Base-by-base conservation (phyloP, 2,329 filamentous ascomycete species). In the Thielaviopsis musarum region DNA sequence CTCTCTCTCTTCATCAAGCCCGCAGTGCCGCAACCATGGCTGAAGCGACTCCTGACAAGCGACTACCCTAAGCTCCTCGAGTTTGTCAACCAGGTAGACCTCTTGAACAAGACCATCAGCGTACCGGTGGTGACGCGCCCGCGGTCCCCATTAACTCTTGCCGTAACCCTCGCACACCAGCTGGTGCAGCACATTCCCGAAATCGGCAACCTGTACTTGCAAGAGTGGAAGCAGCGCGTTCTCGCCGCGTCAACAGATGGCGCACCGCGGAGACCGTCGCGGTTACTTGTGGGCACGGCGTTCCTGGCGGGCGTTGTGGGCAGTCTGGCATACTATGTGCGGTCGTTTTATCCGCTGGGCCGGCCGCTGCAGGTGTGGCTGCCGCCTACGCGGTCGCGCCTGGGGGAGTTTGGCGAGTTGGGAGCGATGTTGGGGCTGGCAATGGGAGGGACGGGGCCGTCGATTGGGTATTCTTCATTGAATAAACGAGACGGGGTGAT, bases 1-100 rank as follows among this genome's bases (percentile, higher is more conserved):
- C 73, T 97, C 41, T 78, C 82, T 1, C 72, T 96, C 56, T 86
- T 93, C 74, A 74, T 85, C 22, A 71, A 74, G 58, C 70, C 71
- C 7, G 66, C 70, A 13, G 74, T 77, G 3, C 76, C 76, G 2
- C 71, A 71, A 57, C 71, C 75, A 57, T 76, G 74, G 66, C 66
- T 78, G 1, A 65, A 64, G 6, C 64, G 60, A 2, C 65, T 65
- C 45, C 63, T 72, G 45, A 62, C 59, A 21, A 63, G 63, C 54
- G 66, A 67, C 13, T 66, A 65, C 54, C 62, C 65, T 6, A 61
- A 63, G 26, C 64, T 71, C 6, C 24, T 64, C 19, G 61, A 58
- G 19, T 59, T 63, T 55, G 22, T 56, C 21, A 54, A 54, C 21
- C 48, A 45, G 19, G 52, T 60, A 21, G 58, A 62, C 26, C 19